Evolutionary conservation across 2,329 filamentous ascomycete genomes (phyloP), one percentile per base, ranked within the genome.

Genomic region (Uncinocarpus reesii): DNA sequence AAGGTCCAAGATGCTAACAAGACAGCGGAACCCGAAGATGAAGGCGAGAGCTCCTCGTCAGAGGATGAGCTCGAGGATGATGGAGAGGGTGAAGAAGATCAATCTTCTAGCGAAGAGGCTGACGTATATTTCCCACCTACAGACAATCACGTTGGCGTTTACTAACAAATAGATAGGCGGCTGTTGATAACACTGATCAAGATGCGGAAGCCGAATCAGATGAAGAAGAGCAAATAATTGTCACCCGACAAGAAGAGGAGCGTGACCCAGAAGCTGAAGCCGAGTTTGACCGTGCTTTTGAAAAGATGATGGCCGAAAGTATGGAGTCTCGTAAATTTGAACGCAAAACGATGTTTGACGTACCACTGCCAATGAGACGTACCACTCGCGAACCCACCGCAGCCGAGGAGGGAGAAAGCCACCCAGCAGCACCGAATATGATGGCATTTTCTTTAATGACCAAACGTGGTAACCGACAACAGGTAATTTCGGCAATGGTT

Each of bases 261-360:
- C 77, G 89, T 49, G 89, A 98, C 56, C 89, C 90, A 0, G 89
- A 95, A 68, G 87, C 84, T 34, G 92, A 98, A 61, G 92, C 90
- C 5, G 92, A 98, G 35, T 98, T 98, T 63, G 93, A 98, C 62
- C 86, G 90, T 58, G 92, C 96, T 67, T 92, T 95, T 65, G 89
- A 92, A 31, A 95, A 94, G 67, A 85, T 98, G 79, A 96, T 98
- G 90, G 79, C 89, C 43, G 92, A 98, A 66, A 95, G 90, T 69
- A 72, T 95, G 59, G 92, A 98, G 57, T 93, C 90, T 3, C 81
- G 92, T 58, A 95, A 95, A 60, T 94, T 95, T 57, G 92, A 98
- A 61, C 85, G 92, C 53, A 95, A 95, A 68, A 81, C 86, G 23
- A 77, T 92, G 44, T 95, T 98, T 60, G 93, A 98, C 63, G 86